These are phyloP conservation scores for Pleurotus djamor DNA, from an alignment of 768 basidiomycete genomes.

Conservation along the genomic window DNA sequence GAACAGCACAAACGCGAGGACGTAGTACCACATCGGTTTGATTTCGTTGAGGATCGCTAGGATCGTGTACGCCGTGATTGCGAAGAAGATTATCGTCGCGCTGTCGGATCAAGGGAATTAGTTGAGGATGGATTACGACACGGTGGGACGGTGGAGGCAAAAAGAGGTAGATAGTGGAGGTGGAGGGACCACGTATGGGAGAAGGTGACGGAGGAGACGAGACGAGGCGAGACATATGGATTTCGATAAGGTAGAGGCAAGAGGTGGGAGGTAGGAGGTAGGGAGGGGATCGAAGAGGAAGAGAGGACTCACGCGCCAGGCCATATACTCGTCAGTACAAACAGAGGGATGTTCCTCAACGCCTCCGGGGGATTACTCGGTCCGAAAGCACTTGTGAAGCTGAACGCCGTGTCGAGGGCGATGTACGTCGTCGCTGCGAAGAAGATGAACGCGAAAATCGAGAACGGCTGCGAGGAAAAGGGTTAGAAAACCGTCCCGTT, in stretches of 20 bases:
- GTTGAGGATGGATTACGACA: too few relatives aligned
- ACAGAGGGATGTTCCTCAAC: slow-evolving; percentile 71
- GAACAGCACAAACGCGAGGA: slow-evolving; percentile 73
- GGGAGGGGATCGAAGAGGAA: background rate
- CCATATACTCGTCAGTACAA: slow-evolving; percentile 80
- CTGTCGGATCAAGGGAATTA: slow-evolving; percentile 24
- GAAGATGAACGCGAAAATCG: slow-evolving; percentile 50
- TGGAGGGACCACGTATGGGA: too few relatives aligned
- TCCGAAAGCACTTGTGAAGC: slow-evolving; percentile 61
- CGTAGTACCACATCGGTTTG: slow-evolving; percentile 78
- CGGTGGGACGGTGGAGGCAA: too few relatives aligned
- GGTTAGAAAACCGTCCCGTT: too few relatives aligned
- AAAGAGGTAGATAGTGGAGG: too few relatives aligned
- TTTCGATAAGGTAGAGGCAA: too few relatives aligned
- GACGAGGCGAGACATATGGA: too few relatives aligned
- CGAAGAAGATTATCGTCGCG: slow-evolving; percentile 66
- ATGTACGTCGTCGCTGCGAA: slow-evolving; percentile 81
- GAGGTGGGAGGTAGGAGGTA: background rate
- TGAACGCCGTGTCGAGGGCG: slow-evolving; percentile 75
- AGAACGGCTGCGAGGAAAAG: slow-evolving; percentile 51
- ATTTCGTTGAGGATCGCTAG: slow-evolving; percentile 73
- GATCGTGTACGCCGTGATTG: slow-evolving; percentile 80
- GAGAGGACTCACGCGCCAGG: slow-evolving; percentile 59
- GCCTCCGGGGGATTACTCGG: slow-evolving; percentile 52
- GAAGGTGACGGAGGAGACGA: too few relatives aligned